Evolutionary conservation across 768 basidiomycete genomes (phyloP), one percentile per base, ranked within the genome.

Genomic region (Pulveroboletus frians): DNA sequence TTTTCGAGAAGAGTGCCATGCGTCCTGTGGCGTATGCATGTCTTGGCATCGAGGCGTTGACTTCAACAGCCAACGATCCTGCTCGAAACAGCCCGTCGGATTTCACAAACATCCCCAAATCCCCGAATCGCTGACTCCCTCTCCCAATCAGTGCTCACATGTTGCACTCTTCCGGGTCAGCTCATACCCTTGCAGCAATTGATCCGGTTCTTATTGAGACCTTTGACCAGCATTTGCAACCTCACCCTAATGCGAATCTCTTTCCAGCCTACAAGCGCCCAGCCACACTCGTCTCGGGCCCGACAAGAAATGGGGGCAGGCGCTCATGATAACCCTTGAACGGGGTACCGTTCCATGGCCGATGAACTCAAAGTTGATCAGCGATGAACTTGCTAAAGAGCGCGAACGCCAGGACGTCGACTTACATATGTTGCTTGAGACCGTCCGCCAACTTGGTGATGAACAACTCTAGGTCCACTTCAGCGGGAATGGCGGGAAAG

Each of bases 361-460:
- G 75, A 81, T 46, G 84, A 84, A 50, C 79, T 86, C n/a, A 81
- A 82, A 66, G 50, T 79, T 77, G 50, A 66, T 79, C 32, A 73
- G 79, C 29, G 64, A 69, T 14, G 74, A 80, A 60, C 68, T 88
- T 11, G 71, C 72, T 59, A 64, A 74, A 15, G 31, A 32, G 14
- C 2, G 31, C 31, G 31, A 32, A 14, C 31, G 14, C 31, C 5
- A 2, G 31, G 13, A 13, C 11, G 13, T 14, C 31, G 31, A 32
- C 31, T 14, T 15, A 32, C 14, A 32, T 32, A 14, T 6, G 13
- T 32, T 15, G 11, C 31, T 32, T 5, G 5, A 32, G 14, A 5
- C 31, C 31, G 14, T 32, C 31, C 31, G 31, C 11, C 29, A 11
- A 30, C 4, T 29, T 9, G 9, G 11, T 14, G 31, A 14, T 13